phyloP scores from a whole-genome alignment of 257 asterid species.

The Lithospermum erythrorhizon region DNA sequence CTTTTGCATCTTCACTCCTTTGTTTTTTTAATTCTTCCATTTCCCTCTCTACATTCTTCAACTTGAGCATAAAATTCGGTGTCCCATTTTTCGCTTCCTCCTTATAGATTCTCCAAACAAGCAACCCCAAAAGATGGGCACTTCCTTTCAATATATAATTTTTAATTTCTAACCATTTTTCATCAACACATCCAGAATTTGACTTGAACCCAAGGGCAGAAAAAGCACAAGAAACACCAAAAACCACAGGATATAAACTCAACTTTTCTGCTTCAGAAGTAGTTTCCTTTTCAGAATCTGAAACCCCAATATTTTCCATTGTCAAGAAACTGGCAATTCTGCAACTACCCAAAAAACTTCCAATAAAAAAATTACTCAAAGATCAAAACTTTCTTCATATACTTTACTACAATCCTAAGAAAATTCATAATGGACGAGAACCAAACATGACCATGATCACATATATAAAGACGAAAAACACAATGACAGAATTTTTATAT shows the following conservation, averaged over 20 bases:
- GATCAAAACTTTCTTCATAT: background rate
- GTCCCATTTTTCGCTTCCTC: slow-evolving; percentile 20
- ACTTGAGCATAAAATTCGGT: slow-evolving; percentile 33
- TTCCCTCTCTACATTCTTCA: slow-evolving; percentile 40
- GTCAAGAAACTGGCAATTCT: slow-evolving; percentile 7
- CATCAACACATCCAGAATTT: slow-evolving; percentile 38
- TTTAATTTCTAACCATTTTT: slow-evolving; percentile 44
- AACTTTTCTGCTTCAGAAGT: slow-evolving; percentile 29
- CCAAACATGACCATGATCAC: background rate
- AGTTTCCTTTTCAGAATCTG: slow-evolving; percentile 19
- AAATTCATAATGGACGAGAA: background rate
- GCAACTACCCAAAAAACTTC: background rate
- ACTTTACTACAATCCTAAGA: background rate
- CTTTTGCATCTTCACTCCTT: slow-evolving; percentile 80
- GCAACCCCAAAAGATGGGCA: slow-evolving; percentile 65
- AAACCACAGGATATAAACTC: slow-evolving; percentile 44
- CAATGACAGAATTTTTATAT: too few species aligned
- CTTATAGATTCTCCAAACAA: slow-evolving; percentile 50
- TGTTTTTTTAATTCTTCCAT: slow-evolving; percentile 43
- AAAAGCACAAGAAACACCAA: slow-evolving; percentile 72
- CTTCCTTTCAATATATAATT: slow-evolving; percentile 53
- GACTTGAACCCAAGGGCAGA: slow-evolving; percentile 49
- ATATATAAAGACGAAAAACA: background rate
- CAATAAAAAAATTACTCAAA: background rate
- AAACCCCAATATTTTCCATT: slow-evolving; percentile 52